These are phyloP conservation scores for Helianthus annuus DNA, from an alignment of 129 eudicot genomes.

Conservation along the genomic window HanXRQr2.0-SUNRISE NC_035436.2:186475135-186475634, in stretches of 20 bases:
- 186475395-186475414: background rate
- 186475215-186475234: slow-evolving; percentile 21
- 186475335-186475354: slow-evolving; percentile 7
- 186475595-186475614: slow-evolving; percentile 61
- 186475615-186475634: slow-evolving; percentile 43
- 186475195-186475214: slow-evolving; percentile 33
- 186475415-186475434: background rate
- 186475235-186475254: slow-evolving; percentile 25
- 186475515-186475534: background rate
- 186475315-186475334: background rate
- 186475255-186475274: background rate
- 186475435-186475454: background rate
- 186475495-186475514: background rate
- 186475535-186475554: background rate
- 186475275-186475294: background rate
- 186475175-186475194: slow-evolving; percentile 18
- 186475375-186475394: slow-evolving; percentile 12
- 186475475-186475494: background rate
- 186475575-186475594: slow-evolving; percentile 53
- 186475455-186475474: background rate
- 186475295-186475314: slow-evolving; percentile 15
- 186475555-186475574: slow-evolving; percentile 35
- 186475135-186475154: slow-evolving; percentile 20
- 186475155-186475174: slow-evolving; percentile 35
- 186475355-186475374: background rate